Conservation (phyloP, 805 yeast genomes). For the Myxozyma kluyveri region DNA sequence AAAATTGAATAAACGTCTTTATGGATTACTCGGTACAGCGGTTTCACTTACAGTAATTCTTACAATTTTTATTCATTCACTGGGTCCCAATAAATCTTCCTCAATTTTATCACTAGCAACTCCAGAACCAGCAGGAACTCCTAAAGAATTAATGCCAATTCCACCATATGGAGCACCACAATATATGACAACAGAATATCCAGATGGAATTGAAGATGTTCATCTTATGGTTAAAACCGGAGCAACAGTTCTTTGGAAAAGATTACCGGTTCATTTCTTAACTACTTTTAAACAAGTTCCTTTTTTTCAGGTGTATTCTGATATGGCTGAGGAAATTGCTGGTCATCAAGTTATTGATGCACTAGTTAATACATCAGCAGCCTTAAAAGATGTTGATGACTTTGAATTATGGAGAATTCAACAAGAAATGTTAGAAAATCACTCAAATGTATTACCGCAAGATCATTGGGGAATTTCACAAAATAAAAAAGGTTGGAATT, state of each 20-base stretch:
- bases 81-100: constrained; percentile 15
- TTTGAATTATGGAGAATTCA: constrained; percentile 33
- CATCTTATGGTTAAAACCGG: constrained; percentile 38
- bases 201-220: constrained; percentile 29
- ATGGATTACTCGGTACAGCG: constrained; percentile 1
- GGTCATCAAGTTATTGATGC: constrained; percentile 39
- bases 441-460: constrained; percentile 11
- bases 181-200: constrained; percentile 1
- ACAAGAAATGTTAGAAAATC: constrained; percentile 13
- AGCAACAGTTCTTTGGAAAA: constrained; percentile 38
- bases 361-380: constrained; percentile 27
- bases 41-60: neutral
- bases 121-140: neutral
- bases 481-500: constrained; percentile 36
- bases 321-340: constrained; percentile 36
- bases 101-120: constrained; percentile 9
- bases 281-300: constrained; percentile 38
- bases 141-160: constrained; percentile 2
- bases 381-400: constrained; percentile 16
- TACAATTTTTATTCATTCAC: neutral
- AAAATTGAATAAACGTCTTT: constrained; percentile 12
- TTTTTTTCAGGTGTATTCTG: constrained; percentile 39
- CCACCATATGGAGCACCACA: constrained; percentile 6
- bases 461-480: constrained; percentile 10
- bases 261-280: constrained; percentile 39